These are phyloP conservation scores for Ophiostoma novo-ulmi DNA, from an alignment of 2,329 filamentous ascomycete genomes.

Conservation along the genomic window DNA sequence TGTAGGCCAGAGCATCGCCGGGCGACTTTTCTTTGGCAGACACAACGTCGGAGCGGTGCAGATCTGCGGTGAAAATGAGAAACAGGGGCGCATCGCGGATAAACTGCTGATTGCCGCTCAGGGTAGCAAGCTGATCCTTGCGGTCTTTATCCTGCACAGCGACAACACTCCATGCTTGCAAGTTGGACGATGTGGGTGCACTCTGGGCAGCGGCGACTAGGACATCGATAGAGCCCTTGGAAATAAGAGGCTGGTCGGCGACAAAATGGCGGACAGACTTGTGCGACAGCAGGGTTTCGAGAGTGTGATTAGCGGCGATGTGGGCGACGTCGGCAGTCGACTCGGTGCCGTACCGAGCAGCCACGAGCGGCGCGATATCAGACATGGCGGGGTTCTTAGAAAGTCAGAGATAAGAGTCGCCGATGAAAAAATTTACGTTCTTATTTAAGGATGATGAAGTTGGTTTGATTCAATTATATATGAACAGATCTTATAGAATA, in stretches of 20 bases:
- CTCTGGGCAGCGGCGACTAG: constrained; percentile 35
- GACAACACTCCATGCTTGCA: constrained; percentile 36
- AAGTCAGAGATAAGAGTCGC: neutral
- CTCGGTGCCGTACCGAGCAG: constrained; percentile 18
- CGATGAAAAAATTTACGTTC: neutral
- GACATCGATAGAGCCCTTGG: constrained; percentile 30
- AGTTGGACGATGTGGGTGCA: constrained; percentile 35
- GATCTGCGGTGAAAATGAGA: neutral
- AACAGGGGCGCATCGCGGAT: constrained; percentile 3
- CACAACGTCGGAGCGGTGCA: constrained; percentile 5
- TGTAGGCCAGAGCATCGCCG: neutral
- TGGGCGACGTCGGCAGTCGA: constrained; percentile 6
- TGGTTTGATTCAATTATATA: neutral
- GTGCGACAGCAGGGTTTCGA: constrained; percentile 32
- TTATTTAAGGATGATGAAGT: neutral
- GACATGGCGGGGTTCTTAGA: neutral
- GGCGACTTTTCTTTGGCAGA: neutral
- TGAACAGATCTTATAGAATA: neutral
- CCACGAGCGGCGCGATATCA: constrained; percentile 3
- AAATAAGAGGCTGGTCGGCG: constrained; percentile 25
- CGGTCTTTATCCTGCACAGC: constrained; percentile 31
- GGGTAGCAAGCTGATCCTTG: constrained; percentile 30
- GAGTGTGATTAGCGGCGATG: constrained; percentile 30
- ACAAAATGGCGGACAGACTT: constrained; percentile 33
- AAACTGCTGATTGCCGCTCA: constrained; percentile 27